A percentile compares a stretch with the other conserved stretches of the same genome.
Conservation (phyloP, 208 protist genomes). For the Leishmania braziliensis region DNA sequence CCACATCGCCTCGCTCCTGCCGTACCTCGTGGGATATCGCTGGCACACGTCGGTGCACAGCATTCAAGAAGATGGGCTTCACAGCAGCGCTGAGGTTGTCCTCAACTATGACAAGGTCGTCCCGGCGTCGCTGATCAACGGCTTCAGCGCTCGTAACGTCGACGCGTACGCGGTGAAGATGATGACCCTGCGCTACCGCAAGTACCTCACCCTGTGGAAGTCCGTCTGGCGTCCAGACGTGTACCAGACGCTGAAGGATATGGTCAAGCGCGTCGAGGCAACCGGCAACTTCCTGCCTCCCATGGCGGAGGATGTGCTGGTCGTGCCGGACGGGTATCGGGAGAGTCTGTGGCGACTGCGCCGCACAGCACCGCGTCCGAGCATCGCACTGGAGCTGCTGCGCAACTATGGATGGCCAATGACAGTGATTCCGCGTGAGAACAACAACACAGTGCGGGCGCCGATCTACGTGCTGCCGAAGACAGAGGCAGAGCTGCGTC, state of each 20-base stretch:
- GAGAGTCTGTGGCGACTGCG: conserved; percentile 83
- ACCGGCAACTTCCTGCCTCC: conserved; percentile 54
- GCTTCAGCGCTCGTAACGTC: conserved; percentile 16
- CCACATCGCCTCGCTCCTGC: conserved; percentile 67
- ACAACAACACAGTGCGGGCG: conserved; percentile 46
- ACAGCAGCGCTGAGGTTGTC: conserved; percentile 15
- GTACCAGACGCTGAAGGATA: conserved; percentile 61
- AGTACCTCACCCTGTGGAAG: conserved; percentile 61
- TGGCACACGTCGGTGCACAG: conserved; percentile 54
- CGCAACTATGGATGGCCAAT: conserved; percentile 60
- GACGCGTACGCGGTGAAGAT: conserved; percentile 32
- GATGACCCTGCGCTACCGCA: conserved; percentile 43
- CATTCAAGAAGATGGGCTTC: conserved; percentile 26
- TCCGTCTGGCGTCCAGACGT: conserved; percentile 67
- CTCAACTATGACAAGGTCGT: conserved; percentile 53
- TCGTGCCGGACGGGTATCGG: conserved; percentile 65
- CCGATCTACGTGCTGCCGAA: conserved; percentile 40
- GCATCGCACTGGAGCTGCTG: conserved; percentile 69
- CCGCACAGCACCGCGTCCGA: conserved; percentile 56
- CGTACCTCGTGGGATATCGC: conserved; percentile 72
- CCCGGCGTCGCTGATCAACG: conserved; percentile 56
- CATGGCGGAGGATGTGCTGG: conserved; percentile 43
- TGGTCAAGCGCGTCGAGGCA: conserved; percentile 44
- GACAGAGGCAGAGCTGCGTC: conserved; percentile 44
- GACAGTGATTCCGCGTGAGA: conserved; percentile 16